Conservation (phyloP, 805 yeast species). For the Wickerhamomyces bisporus region DNA sequence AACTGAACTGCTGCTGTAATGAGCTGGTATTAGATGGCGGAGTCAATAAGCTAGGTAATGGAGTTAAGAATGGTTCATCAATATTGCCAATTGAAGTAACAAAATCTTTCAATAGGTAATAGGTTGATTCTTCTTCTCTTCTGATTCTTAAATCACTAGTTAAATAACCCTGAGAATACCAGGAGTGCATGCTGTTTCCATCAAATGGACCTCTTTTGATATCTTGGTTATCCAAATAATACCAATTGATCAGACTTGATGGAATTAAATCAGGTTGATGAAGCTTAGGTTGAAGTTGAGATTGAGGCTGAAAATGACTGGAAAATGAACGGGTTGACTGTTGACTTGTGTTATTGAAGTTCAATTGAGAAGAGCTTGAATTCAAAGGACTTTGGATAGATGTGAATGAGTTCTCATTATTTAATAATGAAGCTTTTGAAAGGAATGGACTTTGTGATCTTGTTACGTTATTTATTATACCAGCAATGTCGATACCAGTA, state of each 20-base stretch:
- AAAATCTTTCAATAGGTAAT: constrained; percentile 48
- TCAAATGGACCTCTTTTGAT: constrained; percentile 78
- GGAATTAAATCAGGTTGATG: constrained; percentile 21
- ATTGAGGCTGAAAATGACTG: constrained; percentile 3
- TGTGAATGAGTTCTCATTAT: constrained; percentile 1
- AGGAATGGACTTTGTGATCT: constrained; percentile 2
- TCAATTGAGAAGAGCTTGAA: constrained; percentile 8
- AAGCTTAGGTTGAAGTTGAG: too few species aligned
- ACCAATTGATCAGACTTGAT: constrained; percentile 55
- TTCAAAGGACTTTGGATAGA: not conserved
- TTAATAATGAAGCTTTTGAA: constrained; percentile 5
- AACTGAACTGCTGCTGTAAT: constrained; percentile 1
- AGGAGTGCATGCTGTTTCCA: constrained; percentile 69
- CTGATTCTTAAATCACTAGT: constrained; percentile 48
- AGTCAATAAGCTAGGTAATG: constrained; percentile 32
- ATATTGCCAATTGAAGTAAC: constrained; percentile 43
- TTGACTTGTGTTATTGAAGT: not conserved
- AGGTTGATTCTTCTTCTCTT: constrained; percentile 50
- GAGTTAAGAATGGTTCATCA: constrained; percentile 56
- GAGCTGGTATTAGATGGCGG: constrained; percentile 4
- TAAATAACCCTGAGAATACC: constrained; percentile 64
- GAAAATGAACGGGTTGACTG: constrained; percentile 1
- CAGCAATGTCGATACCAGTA: constrained; percentile 20
- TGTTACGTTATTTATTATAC: constrained; percentile 17
- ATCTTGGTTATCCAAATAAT: constrained; percentile 65